phyloP scores from a whole-genome alignment of 2,329 filamentous ascomycete genomes.

The Epichloe brachyelytri region DNA sequence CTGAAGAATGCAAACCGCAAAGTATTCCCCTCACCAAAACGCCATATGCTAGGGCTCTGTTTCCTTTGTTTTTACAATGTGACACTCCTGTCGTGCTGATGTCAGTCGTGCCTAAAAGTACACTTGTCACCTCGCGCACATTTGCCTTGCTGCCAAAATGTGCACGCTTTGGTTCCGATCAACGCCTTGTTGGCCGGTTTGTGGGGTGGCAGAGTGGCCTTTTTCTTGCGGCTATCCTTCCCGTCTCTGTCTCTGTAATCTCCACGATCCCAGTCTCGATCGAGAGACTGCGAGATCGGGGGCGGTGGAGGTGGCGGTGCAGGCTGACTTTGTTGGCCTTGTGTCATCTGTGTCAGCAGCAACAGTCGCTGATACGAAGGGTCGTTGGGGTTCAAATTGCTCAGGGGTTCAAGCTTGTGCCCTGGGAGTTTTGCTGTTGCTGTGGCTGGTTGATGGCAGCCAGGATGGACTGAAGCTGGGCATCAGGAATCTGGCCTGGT shows the following conservation, averaged over 20 bases:
- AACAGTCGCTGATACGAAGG: constrained; percentile 27
- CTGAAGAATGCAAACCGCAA: background rate
- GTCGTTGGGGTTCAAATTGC: constrained; percentile 25
- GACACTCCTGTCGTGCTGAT: background rate
- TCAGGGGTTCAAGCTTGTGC: constrained; percentile 10
- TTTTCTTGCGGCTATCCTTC: constrained; percentile 28
- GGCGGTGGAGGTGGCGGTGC: constrained; percentile 12
- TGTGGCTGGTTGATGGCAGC: constrained; percentile 27
- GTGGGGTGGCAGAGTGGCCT: constrained; percentile 27
- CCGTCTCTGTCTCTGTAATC: constrained; percentile 20
- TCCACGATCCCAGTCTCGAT: constrained; percentile 17
- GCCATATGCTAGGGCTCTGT: constrained; percentile 1
- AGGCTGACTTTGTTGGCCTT: constrained; percentile 17
- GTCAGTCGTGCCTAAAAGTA: constrained; percentile 55
- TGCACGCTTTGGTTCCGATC: constrained; percentile 55
- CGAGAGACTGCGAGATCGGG: background rate
- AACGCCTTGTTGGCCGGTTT: constrained; percentile 40
- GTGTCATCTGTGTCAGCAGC: constrained; percentile 25
- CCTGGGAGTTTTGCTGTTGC: constrained; percentile 6
- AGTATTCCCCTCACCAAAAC: background rate
- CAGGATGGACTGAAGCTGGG: constrained; percentile 30
- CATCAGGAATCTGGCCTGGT: constrained; percentile 21
- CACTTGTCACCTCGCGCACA: constrained; percentile 63
- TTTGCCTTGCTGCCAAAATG: constrained; percentile 57
- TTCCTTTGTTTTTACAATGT: background rate